Evolutionary conservation across 2,329 filamentous ascomycete species (phyloP), one percentile per base, ranked within the genome.

Genomic region (Eutypella sp.): DNA sequence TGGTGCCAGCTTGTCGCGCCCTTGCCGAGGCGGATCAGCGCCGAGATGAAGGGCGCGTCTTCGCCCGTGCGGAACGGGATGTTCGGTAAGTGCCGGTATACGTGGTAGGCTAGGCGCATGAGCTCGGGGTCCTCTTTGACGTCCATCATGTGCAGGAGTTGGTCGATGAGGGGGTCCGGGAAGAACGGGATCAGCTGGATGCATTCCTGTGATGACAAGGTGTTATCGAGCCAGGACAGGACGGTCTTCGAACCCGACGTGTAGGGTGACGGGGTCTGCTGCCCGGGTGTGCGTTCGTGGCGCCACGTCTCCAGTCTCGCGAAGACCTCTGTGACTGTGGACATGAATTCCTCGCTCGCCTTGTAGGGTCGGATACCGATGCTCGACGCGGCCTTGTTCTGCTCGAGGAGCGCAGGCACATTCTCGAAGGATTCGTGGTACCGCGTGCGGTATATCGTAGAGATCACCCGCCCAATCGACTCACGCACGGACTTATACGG

Each of bases 71-170:
- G 84, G 69, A 96, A 92, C 0, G 93, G 91, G 46, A 99, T 89
- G 64, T 99, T 99, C 13, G 93, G 90, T 15, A 99, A 73, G 61
- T 99, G 92, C 6, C 92, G 86, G 73, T 97, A 99, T 36, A 99
- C 93, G 61, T 96, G 90, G 63, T 97, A 99, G 0, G 93, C 92
- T 8, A 96, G 78, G 9, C 87, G 85, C 74, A 96, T 95, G 2
- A 99, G 78, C 66, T 99, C 95, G 0, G 89, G 90, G 59, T 99
- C 93, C 66, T 99, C 93, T 66, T 97, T 97, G 64, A 99, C 89
- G 61, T 99, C 93, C 92, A 99, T 99, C 93, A 99, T 99, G 72
- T 99, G 91, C 43, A 99, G 73, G 13, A 99, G 79, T 64, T 96
- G 88, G 58, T 93, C 88, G 65, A 95, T 93, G 61, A 97, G 92